Conservation (phyloP, 2,329 filamentous ascomycete genomes). For the Dichotomopilus funicola region DNA sequence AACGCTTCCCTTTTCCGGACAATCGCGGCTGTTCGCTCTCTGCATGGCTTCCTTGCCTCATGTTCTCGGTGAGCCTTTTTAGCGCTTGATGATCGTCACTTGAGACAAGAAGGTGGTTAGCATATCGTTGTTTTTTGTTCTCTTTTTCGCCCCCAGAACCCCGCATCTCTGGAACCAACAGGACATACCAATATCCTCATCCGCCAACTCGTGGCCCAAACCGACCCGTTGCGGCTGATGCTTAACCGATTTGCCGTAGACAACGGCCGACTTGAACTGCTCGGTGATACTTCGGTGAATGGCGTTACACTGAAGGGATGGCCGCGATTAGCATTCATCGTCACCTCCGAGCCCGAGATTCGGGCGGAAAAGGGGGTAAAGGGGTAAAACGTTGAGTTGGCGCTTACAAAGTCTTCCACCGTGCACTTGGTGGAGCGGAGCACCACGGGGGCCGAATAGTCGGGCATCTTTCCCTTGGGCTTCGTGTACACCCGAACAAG, state of each 20-base stretch:
- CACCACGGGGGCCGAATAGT: constrained; percentile 88
- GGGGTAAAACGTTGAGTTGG: neutral
- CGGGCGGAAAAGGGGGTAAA: neutral
- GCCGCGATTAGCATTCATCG: neutral
- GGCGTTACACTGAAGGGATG: constrained; percentile 68
- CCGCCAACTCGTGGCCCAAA: constrained; percentile 80
- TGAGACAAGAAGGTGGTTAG: neutral
- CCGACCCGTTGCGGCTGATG: constrained; percentile 97
- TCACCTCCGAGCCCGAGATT: neutral
- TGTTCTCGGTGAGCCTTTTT: constrained; percentile 1
- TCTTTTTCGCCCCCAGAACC: neutral
- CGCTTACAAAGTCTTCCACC: constrained; percentile 91
- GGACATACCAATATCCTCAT: constrained; percentile 89
- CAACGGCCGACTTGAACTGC: constrained; percentile 89
- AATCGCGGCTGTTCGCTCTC: too few relatives aligned
- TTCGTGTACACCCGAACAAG: constrained; percentile 94
- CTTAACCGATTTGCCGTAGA: constrained; percentile 97
- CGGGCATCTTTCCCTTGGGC: constrained; percentile 89
- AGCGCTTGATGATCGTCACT: constrained; percentile 67
- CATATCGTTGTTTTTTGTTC: neutral
- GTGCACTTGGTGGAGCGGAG: constrained; percentile 76
- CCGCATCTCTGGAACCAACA: neutral
- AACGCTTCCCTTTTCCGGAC: too few relatives aligned
- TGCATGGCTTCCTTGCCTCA: too few relatives aligned
- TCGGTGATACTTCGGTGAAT: constrained; percentile 96